Evolutionary conservation across 2,329 filamentous ascomycete species (phyloP).

Genomic region (Fusarium tuaranense): DNA sequence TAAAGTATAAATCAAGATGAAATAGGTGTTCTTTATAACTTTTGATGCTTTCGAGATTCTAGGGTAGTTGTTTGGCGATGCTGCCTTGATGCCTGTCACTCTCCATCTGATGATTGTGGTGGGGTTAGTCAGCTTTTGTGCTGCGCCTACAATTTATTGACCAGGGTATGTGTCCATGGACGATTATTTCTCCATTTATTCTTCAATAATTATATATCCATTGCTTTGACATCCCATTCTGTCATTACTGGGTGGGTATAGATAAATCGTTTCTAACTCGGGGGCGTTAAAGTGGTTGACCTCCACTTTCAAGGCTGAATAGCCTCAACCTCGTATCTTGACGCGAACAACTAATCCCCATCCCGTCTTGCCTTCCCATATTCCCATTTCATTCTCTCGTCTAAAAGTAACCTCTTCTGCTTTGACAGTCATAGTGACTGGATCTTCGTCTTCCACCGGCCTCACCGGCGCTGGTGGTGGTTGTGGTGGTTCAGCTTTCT

Average conservation of each 20-base stretch:
- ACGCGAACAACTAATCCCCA: slow-evolving; percentile 62
- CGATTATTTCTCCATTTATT: neutral
- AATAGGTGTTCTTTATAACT: neutral
- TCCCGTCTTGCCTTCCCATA: slow-evolving; percentile 63
- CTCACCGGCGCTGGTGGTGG: slow-evolving; percentile 12
- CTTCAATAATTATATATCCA: neutral
- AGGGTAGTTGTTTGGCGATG: neutral
- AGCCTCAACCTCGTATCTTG: slow-evolving; percentile 31
- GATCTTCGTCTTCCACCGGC: slow-evolving; percentile 28
- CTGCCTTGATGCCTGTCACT: neutral
- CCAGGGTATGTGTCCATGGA: neutral
- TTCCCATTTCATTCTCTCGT: slow-evolving; percentile 62
- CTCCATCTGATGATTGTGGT: neutral
- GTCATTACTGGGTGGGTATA: neutral
- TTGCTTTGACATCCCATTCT: neutral
- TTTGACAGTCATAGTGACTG: slow-evolving; percentile 54
- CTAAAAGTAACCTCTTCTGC: slow-evolving; percentile 64
- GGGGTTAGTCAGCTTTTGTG: neutral
- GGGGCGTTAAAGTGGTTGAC: neutral
- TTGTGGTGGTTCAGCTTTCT: slow-evolving; percentile 33
- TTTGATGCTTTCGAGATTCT: neutral
- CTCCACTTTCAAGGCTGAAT: neutral
- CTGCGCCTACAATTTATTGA: neutral
- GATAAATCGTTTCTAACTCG: neutral
- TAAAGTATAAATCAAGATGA: neutral